Evolutionary conservation across 306 rosid species (phyloP), one percentile per base, ranked within the genome.

Genomic region (Casuarina cunninghamiana): DNA sequence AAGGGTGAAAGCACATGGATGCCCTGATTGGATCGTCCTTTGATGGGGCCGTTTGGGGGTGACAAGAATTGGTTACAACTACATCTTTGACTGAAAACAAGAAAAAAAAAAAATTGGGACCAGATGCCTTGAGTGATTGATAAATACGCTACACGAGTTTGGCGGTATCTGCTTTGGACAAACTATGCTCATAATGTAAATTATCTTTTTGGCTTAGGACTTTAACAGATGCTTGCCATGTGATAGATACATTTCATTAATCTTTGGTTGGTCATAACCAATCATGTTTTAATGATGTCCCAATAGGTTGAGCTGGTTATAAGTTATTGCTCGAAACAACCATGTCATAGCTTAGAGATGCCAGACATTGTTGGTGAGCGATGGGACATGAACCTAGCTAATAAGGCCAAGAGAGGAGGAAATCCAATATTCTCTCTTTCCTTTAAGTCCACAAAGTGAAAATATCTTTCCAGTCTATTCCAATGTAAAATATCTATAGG

Each of bases 1-100:
- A 70, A 60, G 42, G 13, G 50, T 78, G 63, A 76, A 61, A 26
- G 82, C 86, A 79, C 86, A 82, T 85, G 62, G 16, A 12, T 55
- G 63, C 12, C 80, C 65, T 75, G 42, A 42, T 55, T 72, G 79
- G 44, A 42, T 26, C 81, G 76, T 70, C 77, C 67, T 82, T 82
- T 76, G 79, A 67, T 72, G 63, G 61, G 7, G 75, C 71, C 46
- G 43, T 79, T 85, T 75, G 65, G 53, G 79, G 75, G 54, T 10
- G 81, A 77, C 26, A 39, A 13, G 19, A 53, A n/a, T 39, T 54
- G 53, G 66, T 41, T 41, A 41, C 77, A 73, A 42, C 77, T 45
- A 19, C 67, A 41, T 10, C n/a, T 54, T 54, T 73, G 77, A 54
- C 32, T 26, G 32, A 44, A 44, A 44, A 3, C 5, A 0, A 44